These are phyloP conservation scores for Fraxinus greggii DNA, from an alignment of 305 asterid species.

Conservation along the genomic window DNA sequence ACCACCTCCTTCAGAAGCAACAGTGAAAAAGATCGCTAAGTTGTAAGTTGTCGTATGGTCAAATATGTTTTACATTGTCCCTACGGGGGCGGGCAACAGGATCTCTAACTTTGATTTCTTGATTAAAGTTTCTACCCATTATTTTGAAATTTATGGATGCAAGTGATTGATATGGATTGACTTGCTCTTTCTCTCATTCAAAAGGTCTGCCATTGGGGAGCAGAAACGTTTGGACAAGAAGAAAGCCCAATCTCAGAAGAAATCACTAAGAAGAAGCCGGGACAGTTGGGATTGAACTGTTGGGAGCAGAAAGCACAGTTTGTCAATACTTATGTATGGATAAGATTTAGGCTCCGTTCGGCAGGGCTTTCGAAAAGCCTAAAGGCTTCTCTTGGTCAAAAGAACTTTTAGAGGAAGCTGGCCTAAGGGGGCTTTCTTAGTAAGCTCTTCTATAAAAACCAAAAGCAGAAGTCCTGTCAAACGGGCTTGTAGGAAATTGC, in stretches of 20 bases:
- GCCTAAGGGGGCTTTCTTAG: neutral
- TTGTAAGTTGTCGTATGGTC: conserved; percentile 49
- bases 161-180: neutral
- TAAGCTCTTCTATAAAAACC: neutral
- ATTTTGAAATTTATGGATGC: neutral
- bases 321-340: conserved; percentile 2
- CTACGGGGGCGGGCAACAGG: neutral
- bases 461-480: neutral
- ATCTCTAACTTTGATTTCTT: neutral
- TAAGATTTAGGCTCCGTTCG: neutral
- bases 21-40: conserved; percentile 63
- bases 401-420: neutral
- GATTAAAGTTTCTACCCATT: neutral
- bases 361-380: neutral
- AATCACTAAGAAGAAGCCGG: conserved; percentile 61
- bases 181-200: conserved; percentile 2
- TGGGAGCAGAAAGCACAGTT: neutral
- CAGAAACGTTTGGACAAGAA: conserved; percentile 67
- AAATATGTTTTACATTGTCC: neutral
- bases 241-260: conserved; percentile 79
- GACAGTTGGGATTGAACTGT: conserved; percentile 61
- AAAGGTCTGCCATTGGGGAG: conserved; percentile 75
- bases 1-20: conserved; percentile 89
- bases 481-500: neutral
- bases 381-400: neutral